Percentiles rank a stretch among this genome's conserved stretches.
Conservation (phyloP, 352 stramenopile genomes). For the Globisporangium perplexum region DNA sequence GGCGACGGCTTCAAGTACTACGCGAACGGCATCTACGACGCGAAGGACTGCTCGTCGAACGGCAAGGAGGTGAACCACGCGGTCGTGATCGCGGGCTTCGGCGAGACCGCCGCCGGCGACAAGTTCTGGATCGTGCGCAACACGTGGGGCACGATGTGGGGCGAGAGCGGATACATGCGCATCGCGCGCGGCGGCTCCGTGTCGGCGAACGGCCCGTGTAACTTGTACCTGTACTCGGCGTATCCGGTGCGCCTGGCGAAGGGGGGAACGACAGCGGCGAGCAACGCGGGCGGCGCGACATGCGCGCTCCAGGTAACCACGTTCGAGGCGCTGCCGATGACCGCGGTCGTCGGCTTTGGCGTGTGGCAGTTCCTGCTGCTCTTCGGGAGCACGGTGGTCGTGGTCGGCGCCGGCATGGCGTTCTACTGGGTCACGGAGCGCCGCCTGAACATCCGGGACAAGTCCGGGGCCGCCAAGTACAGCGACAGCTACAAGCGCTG, state of each 20-base stretch:
- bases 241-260: conserved; percentile 55
- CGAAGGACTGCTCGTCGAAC: conserved; percentile 60
- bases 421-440: conserved; percentile 43
- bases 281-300: conserved; percentile 15
- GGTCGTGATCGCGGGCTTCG: conserved; percentile 83
- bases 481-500: conserved; percentile 55
- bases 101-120: conserved; percentile 54
- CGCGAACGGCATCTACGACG: conserved; percentile 82
- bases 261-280: conserved; percentile 9
- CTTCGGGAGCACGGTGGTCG: conserved; percentile 28
- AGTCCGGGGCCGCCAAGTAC: conserved; percentile 34
- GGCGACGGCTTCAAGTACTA: conserved; percentile 83
- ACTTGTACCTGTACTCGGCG: conserved; percentile 68
- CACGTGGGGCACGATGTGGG: conserved; percentile 89
- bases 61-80: conserved; percentile 84
- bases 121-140: conserved; percentile 90
- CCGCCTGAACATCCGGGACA: conserved; percentile 33
- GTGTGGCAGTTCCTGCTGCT: conserved; percentile 33
- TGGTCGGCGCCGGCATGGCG: conserved; percentile 28
- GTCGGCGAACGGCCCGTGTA: conserved; percentile 48
- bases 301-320: conserved; percentile 23
- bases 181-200: conserved; percentile 36
- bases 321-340: conserved; percentile 34
- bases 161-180: conserved; percentile 77
- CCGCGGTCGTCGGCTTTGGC: conserved; percentile 34